phyloP scores from a whole-genome alignment of 768 basidiomycete species.

The Botryobasidium botryosum region DNA sequence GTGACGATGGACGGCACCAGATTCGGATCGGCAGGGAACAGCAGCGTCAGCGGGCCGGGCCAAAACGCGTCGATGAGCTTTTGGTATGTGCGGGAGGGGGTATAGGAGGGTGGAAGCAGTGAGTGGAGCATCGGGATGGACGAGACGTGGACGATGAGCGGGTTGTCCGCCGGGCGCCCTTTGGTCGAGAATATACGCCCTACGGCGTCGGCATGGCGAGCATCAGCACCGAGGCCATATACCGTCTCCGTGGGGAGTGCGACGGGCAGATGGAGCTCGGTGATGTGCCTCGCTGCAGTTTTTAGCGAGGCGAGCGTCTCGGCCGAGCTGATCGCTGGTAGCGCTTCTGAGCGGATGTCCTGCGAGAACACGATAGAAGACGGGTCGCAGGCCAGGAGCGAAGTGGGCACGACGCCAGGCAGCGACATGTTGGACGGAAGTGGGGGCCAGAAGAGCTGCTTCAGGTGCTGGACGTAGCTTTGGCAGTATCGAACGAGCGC shows the following conservation, averaged over 20 bases:
- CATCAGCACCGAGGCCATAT: constrained; percentile 88
- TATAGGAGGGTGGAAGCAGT: constrained; percentile 51
- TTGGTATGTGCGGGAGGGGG: constrained; percentile 46
- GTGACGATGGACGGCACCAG: constrained; percentile 61
- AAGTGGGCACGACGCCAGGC: too few relatives aligned
- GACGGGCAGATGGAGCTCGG: constrained; percentile 34
- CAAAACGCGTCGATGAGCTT: constrained; percentile 71
- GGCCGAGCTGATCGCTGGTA: constrained; percentile 32
- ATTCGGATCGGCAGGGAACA: constrained; percentile 59
- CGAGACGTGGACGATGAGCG: constrained; percentile 91
- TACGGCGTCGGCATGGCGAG: constrained; percentile 49
- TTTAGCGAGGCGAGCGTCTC: constrained; percentile 25
- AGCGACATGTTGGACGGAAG: too few relatives aligned
- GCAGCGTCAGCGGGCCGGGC: constrained; percentile 86
- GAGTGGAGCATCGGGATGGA: constrained; percentile 62
- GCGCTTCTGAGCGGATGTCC: too few relatives aligned
- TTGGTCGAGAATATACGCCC: constrained; percentile 72
- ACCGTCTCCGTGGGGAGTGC: constrained; percentile 97
- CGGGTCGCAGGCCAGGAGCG: too few relatives aligned
- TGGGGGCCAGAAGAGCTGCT: too few relatives aligned
- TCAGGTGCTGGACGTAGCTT: too few relatives aligned
- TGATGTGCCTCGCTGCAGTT: constrained; percentile 25
- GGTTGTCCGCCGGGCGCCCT: constrained; percentile 88
- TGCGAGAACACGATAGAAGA: too few relatives aligned
- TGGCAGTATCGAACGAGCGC: too few relatives aligned